Percentiles rank a stretch among this genome's conserved stretches.
phyloP scores from a whole-genome alignment of 176 grass and related monocot genomes.

The Saccharum spontaneum region DNA sequence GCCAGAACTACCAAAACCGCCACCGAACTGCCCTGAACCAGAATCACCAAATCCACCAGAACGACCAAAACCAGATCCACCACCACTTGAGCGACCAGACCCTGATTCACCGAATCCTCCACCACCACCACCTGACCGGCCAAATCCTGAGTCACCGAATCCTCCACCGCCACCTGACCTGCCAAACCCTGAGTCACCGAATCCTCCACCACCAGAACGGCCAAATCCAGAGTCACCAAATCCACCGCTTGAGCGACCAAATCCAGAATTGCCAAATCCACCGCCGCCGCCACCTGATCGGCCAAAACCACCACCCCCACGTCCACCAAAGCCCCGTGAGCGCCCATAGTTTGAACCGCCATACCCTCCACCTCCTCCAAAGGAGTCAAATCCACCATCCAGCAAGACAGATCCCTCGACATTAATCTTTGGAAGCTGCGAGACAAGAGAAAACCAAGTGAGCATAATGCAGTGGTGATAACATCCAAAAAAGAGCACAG shows the following conservation, averaged over 20 bases:
- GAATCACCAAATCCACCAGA: slow-evolving; percentile 54
- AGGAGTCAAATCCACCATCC: slow-evolving; percentile 61
- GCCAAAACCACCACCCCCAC: slow-evolving; percentile 44
- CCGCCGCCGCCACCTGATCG: slow-evolving; percentile 20
- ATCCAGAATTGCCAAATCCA: slow-evolving; percentile 42
- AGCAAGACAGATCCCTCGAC: slow-evolving; percentile 71
- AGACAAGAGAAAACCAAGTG: background rate
- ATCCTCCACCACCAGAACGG: slow-evolving; percentile 43
- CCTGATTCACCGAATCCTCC: slow-evolving; percentile 29
- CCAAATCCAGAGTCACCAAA: slow-evolving; percentile 36
- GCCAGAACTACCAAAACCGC: slow-evolving; percentile 47
- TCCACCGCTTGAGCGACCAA: slow-evolving; percentile 34
- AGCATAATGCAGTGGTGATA: slow-evolving; percentile 24
- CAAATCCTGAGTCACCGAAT: slow-evolving; percentile 34
- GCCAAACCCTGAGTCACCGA: slow-evolving; percentile 26
- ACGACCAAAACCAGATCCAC: slow-evolving; percentile 33
- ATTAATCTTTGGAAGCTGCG: slow-evolving; percentile 77
- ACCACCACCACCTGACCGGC: slow-evolving; percentile 39
- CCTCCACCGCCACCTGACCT: slow-evolving; percentile 44
- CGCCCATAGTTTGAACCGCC: slow-evolving; percentile 8
- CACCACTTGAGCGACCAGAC: slow-evolving; percentile 34
- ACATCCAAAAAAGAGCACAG: background rate
- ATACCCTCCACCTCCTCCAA: slow-evolving; percentile 37
- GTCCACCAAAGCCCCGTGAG: slow-evolving; percentile 34
- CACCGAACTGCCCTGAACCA: slow-evolving; percentile 38